Evolutionary conservation across 768 basidiomycete genomes (phyloP).

Genomic region (Boletus coccyginus): DNA sequence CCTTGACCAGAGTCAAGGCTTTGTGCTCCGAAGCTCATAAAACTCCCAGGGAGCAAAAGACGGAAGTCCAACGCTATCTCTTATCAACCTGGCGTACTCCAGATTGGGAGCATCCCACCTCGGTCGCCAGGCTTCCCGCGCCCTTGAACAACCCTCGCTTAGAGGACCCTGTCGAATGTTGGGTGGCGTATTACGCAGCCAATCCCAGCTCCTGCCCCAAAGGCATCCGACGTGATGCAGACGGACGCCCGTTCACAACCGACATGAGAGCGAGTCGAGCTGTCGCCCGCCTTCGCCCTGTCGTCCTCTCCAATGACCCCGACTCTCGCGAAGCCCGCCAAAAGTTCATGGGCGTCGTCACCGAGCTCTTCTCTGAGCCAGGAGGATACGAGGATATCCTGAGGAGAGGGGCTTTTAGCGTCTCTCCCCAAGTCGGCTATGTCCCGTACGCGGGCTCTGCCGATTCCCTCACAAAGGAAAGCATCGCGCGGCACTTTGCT

Average conservation of each 20-base stretch:
- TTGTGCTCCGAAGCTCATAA: slow-evolving; percentile 44
- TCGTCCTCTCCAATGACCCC: slow-evolving; percentile 30
- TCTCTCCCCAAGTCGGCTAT: slow-evolving; percentile 34
- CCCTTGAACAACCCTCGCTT: slow-evolving; percentile 42
- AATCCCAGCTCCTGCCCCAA: slow-evolving; percentile 47
- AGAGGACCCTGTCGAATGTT: slow-evolving; percentile 45
- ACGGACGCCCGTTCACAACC: slow-evolving; percentile 36
- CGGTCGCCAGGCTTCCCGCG: slow-evolving; percentile 16
- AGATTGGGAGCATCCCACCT: slow-evolving; percentile 28
- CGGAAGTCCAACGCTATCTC: slow-evolving; percentile 41
- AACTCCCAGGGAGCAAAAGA: slow-evolving; percentile 44
- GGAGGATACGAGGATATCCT: slow-evolving; percentile 41
- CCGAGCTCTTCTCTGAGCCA: slow-evolving; percentile 39
- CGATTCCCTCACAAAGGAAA: slow-evolving; percentile 31
- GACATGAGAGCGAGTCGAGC: slow-evolving; percentile 47
- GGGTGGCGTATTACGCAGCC: slow-evolving; percentile 44
- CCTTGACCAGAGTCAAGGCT: slow-evolving; percentile 41
- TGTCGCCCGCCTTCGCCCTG: slow-evolving; percentile 48
- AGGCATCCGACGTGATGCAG: slow-evolving; percentile 42
- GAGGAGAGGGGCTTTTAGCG: slow-evolving; percentile 32
- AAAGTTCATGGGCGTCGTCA: slow-evolving; percentile 40
- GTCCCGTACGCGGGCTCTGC: slow-evolving; percentile 31
- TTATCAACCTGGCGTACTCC: slow-evolving; percentile 46
- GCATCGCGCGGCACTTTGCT: slow-evolving; percentile 42
- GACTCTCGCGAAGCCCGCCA: slow-evolving; percentile 35